Evolutionary conservation across 768 basidiomycete genomes (phyloP).

Genomic region (Suillus weaverae): DNA sequence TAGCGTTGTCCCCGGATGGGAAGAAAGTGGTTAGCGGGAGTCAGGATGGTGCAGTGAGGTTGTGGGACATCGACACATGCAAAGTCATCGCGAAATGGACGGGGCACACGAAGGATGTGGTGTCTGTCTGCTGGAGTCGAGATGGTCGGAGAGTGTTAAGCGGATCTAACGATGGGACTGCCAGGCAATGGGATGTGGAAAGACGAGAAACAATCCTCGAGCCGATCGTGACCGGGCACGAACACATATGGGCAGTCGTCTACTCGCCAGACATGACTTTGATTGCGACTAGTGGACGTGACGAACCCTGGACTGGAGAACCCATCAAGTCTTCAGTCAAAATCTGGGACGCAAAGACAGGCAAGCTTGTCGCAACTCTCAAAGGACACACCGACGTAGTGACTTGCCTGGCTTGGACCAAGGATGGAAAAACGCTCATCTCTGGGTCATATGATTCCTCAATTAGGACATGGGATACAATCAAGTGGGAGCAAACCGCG

Average conservation of each 20-base stretch:
- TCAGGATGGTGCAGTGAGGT: background rate
- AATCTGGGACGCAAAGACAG: background rate
- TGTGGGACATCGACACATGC: background rate
- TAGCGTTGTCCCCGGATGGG: background rate
- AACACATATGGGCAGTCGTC: background rate
- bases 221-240: background rate
- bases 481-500: too few relatives aligned
- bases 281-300: background rate
- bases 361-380: background rate
- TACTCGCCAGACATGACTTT: conserved; percentile 2
- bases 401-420: too few relatives aligned
- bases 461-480: too few relatives aligned
- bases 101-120: background rate
- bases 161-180: background rate
- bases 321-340: background rate
- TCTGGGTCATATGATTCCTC: too few relatives aligned
- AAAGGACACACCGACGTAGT: background rate
- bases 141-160: too few relatives aligned
- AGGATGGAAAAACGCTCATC: background rate
- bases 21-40: background rate
- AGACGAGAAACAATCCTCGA: background rate
- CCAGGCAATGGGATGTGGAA: background rate
- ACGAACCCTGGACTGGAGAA: too few relatives aligned
- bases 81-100: background rate
- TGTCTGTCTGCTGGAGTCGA: too few relatives aligned